Evolutionary conservation across 1,139 yeast genomes (phyloP).

Genomic region (Yamadazyma sp.): DNA sequence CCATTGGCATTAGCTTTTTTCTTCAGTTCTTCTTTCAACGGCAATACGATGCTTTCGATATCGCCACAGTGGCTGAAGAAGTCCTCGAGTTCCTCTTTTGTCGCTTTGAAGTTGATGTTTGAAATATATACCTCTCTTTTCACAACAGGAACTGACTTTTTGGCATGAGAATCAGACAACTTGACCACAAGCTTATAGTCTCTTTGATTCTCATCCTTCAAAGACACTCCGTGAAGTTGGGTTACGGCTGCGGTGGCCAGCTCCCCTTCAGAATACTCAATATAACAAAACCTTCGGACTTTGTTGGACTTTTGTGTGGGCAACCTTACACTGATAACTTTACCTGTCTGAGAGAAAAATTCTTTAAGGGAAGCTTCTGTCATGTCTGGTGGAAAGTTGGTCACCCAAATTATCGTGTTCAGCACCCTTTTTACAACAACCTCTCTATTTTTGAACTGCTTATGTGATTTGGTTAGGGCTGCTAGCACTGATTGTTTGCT

Average conservation of each 20-base stretch:
- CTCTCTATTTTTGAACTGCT: conserved; percentile 39
- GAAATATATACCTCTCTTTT: conserved; percentile 54
- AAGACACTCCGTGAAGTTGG: conserved; percentile 37
- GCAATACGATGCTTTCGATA: conserved; percentile 54
- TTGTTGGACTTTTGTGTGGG: conserved; percentile 63
- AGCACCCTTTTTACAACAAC: conserved; percentile 47
- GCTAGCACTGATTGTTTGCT: conserved; percentile 50
- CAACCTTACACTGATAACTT: conserved; percentile 55
- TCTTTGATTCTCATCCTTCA: conserved; percentile 22
- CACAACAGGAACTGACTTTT: conserved; percentile 14
- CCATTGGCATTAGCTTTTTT: conserved; percentile 35
- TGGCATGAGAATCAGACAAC: conserved; percentile 16
- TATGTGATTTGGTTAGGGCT: conserved; percentile 62
- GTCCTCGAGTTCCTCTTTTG: conserved; percentile 25
- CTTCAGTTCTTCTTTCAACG: conserved; percentile 33
- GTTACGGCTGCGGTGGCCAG: conserved; percentile 51
- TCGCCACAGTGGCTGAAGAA: conserved; percentile 30
- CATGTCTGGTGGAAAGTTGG: conserved; percentile 69
- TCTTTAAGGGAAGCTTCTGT: conserved; percentile 38
- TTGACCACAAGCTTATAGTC: conserved; percentile 19
- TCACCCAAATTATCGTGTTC: conserved; percentile 60
- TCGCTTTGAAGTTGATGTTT: conserved; percentile 61
- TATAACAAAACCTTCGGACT: conserved; percentile 72
- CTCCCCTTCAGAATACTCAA: conserved; percentile 51
- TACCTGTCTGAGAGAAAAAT: conserved; percentile 48